Base-by-base conservation (phyloP, 805 yeast genomes). In the Candida morakotiae region DNA sequence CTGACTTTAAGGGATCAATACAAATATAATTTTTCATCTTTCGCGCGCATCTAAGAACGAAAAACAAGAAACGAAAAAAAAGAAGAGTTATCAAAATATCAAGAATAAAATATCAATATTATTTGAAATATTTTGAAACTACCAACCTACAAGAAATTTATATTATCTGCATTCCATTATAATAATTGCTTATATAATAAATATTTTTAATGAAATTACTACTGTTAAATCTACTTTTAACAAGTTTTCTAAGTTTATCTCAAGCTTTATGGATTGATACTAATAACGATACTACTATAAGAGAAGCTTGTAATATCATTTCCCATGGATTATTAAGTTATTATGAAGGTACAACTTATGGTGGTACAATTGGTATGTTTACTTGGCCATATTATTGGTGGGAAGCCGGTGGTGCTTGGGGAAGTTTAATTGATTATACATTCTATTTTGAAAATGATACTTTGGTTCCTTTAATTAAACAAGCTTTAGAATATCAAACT, bases 321-420 rank as follows among this genome's bases (percentile, higher is more conserved):
- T 79, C 81, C 2, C 57, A 69, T 30, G 96, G 96, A 44, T 64
- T 87, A 39, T 69, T 88, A 68, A 89, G 86, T 64, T 88, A 88
- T 59, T 88, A 88, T 53, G 78, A 73, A 11, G 91, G 94, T 27
- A 51, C 57, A 44, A 56, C 71, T 24, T 58, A 69, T 29, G 97
- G 96, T 24, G 83, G 89, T 7, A 75, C 88, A 4, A 68, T 85
- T 19, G 98, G 98, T 29, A 80, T 84, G 88, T 89, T 93, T 58
- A 67, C 81, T 9, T 65, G 71, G 53, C 98, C 98, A 0, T 89
- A 91, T 70, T 91, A 91, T 71, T 91, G 98, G 98, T 89, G 97
- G 97, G 87, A 88, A 64, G 95, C 97, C 8, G 98, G 98, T 47
- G 95, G 89, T 43, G 96, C 91, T 2, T 87, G 88, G 86, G 95